Base-by-base conservation (phyloP, 345 rosid species). In the Boechera stricta region DNA sequence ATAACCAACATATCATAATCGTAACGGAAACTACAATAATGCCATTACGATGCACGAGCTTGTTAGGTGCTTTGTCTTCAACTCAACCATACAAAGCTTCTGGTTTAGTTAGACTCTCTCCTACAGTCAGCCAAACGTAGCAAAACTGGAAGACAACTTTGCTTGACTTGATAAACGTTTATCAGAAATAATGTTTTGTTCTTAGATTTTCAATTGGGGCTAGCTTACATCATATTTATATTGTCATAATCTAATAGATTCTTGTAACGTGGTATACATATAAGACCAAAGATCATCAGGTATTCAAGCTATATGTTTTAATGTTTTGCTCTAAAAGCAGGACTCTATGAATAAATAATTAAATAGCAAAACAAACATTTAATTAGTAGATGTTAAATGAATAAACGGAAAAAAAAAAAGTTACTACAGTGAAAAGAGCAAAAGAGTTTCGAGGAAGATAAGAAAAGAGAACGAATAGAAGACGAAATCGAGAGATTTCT, bases 401-500 rank as follows among this genome's bases (percentile, higher is more conserved):
- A 1, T 44, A 44, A 44, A 6, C 6, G 0, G 52, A 42, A 5
- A 42, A 24, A 18, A 4, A 12, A 44, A 9, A 26, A 65, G 26
- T 10, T 16, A 64, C 57, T 31, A 21, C 31, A 53, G 16, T 29
- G 60, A 29, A 55, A 55, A 55, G 60, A 49, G 39, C 28, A 13
- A 66, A 64, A 54, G 47, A 32, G 55, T 11, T 39, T 52, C 4
- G 48, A 45, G 45, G 45, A 65, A 49, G 71, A 54, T 55, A 32
- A 64, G 64, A 66, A 72, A 73, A 39, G 70, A 73, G 57, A 53
- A 24, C 70, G n/a, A 64, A 41, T 53, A 4, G 16, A 42, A 64
- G 16, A 64, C 77, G 77, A 55, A 54, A 64, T 32, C 35, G 62
- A n/a, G 54, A 62, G 71, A 41, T 55, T 44, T 64, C 33, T 35